A percentile compares a stretch with the other conserved stretches of the same genome.
phyloP scores from a whole-genome alignment of 2,329 filamentous ascomycete genomes.

The Fusarium lyarnte region DNA sequence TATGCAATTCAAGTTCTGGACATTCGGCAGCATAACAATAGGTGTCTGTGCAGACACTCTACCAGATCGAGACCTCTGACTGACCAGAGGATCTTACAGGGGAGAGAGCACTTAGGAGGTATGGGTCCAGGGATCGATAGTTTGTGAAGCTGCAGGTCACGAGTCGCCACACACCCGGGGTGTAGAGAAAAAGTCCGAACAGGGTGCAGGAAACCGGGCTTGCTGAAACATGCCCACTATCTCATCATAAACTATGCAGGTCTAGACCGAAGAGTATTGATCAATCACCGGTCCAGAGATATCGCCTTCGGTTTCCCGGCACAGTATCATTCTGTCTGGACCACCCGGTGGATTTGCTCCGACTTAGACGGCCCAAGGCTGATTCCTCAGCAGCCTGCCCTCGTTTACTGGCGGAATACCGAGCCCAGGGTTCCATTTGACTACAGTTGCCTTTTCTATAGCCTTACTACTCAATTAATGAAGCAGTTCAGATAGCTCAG shows the following conservation, averaged over 20 bases:
- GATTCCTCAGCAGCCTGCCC: neutral
- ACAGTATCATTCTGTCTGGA: neutral
- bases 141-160: neutral
- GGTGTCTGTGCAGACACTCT: fast-evolving
- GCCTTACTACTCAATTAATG: fast-evolving
- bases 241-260: neutral
- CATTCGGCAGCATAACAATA: neutral
- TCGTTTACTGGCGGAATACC: fast-evolving
- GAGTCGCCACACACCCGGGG: neutral
- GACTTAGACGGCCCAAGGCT: fast-evolving
- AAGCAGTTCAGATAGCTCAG: fast-evolving
- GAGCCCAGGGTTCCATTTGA: fast-evolving
- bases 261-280: neutral
- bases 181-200: fast-evolving
- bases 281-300: neutral
- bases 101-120: fast-evolving
- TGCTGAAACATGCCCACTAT: neutral
- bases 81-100: neutral
- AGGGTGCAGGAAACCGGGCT: neutral
- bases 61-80: neutral
- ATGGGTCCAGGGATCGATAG: neutral
- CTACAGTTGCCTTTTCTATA: fast-evolving
- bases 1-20: neutral
- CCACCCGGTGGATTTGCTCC: neutral
- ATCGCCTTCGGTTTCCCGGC: fast-evolving